Base-by-base conservation (phyloP, 306 rosid species). In the Cajanus cajan region DNA sequence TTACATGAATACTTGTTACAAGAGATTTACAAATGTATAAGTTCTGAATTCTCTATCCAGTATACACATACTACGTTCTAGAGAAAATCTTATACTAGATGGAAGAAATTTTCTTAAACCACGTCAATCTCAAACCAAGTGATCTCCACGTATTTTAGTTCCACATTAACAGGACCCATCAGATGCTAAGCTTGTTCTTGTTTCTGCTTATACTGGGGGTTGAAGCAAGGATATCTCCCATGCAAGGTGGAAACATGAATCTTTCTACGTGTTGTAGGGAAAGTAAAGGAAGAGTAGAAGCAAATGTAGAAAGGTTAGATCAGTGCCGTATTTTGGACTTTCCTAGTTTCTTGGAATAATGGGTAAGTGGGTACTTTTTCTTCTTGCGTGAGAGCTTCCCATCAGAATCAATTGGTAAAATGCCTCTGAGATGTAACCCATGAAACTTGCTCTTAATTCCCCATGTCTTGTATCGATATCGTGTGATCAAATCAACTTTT, bases 381-480 rank as follows among this genome's bases (percentile, higher is more conserved):
- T 84, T 86, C 80, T 82, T 88, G 13, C 79, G 81, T 24, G 86
- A 86, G 71, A 89, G 86, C 83, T 77, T 89, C 62, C 92, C 89
- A 18, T 74, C 70, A 15, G 65, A 68, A 48, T 84, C 92, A 58
- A 86, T 74, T 16, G 74, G 75, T 24, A 86, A 43, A 47, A 19
- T 15, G 14, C 86, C 86, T 15, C 39, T 59, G 67, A 80, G 68
- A 51, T 66, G 73, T 72, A 82, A 43, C 51, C 78, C 78, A 14
- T 77, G 87, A 48, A 52, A 86, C 83, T 82, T 84, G 80, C 88
- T 86, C 86, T 40, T 86, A 39, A 82, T 72, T 18, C 92, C 92
- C 88, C 82, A 84, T 39, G 87, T 89, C 82, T 78, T 86, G 82
- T 77, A 86, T 7, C 54, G 76, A 39, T 86, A 5, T 72, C 76